Percentiles rank a stretch among this genome's conserved stretches.
Conservation (phyloP, 1,139 yeast genomes). For the Suhomyces chickasaworum region DNA sequence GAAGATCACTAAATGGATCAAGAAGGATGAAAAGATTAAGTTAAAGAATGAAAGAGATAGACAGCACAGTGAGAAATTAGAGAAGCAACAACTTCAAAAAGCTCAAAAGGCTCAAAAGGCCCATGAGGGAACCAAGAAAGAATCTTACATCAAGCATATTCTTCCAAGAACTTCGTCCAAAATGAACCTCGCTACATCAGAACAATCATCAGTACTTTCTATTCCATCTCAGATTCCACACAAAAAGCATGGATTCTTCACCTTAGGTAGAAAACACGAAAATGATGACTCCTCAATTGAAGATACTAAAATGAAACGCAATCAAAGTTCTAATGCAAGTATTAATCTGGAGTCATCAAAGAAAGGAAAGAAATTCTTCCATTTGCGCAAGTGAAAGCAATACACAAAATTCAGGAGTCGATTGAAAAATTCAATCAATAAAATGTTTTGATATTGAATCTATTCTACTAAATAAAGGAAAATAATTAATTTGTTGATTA, state of each 20-base stretch:
- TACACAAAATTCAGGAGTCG: no score
- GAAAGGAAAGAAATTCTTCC: slow-evolving; percentile 11
- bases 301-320: slow-evolving; percentile 1
- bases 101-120: slow-evolving; percentile 5
- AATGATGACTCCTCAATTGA: slow-evolving; percentile 8
- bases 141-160: neutral
- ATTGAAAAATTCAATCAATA: no score
- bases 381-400: slow-evolving; percentile 7
- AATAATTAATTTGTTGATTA: no score
- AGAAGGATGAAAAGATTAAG: slow-evolving; percentile 33
- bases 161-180: slow-evolving; percentile 13
- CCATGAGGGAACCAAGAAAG: slow-evolving; percentile 2
- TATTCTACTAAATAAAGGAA: no score
- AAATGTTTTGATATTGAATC: no score
- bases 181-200: slow-evolving; percentile 15
- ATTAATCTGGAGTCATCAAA: slow-evolving; percentile 15
- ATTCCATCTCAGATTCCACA: slow-evolving; percentile 11
- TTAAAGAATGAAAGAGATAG: slow-evolving; percentile 24
- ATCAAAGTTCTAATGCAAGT: slow-evolving; percentile 17
- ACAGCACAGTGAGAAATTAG: slow-evolving; percentile 20
- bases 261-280: slow-evolving; percentile 22
- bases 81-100: slow-evolving; percentile 16
- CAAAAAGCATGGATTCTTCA: slow-evolving; percentile 30
- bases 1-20: slow-evolving; percentile 32
- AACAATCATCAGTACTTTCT: slow-evolving; percentile 14